phyloP scores from a whole-genome alignment of 1,139 yeast species.

The Zygosaccharomyces pseudobailii region DNA sequence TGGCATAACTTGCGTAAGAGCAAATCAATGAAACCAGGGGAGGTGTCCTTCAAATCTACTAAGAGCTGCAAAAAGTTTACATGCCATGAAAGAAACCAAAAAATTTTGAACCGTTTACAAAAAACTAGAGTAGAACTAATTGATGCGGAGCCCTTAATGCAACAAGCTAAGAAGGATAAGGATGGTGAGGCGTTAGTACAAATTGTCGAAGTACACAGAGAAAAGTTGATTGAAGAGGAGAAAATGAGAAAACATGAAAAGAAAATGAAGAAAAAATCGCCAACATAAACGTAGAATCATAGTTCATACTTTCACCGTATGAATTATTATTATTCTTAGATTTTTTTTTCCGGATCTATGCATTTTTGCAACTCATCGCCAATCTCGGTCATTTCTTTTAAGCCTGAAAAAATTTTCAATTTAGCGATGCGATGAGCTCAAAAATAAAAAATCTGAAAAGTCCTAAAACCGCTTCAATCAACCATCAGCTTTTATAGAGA shows the following conservation, averaged over 20 bases:
- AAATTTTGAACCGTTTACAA: slow-evolving; percentile 58
- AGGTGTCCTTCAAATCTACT: slow-evolving; percentile 65
- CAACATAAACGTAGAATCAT: too few relatives aligned
- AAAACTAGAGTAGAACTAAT: slow-evolving; percentile 60
- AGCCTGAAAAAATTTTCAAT: slow-evolving; percentile 10
- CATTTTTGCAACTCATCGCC: neutral
- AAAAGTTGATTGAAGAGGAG: slow-evolving; percentile 23
- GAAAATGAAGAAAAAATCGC: slow-evolving; percentile 13
- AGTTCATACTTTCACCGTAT: too few relatives aligned
- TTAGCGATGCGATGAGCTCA: slow-evolving; percentile 17
- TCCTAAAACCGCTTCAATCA: neutral
- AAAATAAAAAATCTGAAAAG: neutral
- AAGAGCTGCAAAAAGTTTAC: slow-evolving; percentile 50
- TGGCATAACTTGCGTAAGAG: slow-evolving; percentile 68
- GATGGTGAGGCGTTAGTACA: slow-evolving; percentile 24
- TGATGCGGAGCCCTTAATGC: slow-evolving; percentile 35
- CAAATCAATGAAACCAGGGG: slow-evolving; percentile 78
- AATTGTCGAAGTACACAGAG: slow-evolving; percentile 19
- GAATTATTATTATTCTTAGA: neutral
- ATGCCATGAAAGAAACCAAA: slow-evolving; percentile 56
- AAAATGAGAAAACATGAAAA: slow-evolving; percentile 18
- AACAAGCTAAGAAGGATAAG: slow-evolving; percentile 30
- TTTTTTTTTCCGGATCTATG: neutral
- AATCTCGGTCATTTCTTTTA: slow-evolving; percentile 1
- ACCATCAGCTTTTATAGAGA: neutral